Base-by-base conservation (phyloP, 2,329 filamentous ascomycete genomes). In the Blumeria hordei region DNA sequence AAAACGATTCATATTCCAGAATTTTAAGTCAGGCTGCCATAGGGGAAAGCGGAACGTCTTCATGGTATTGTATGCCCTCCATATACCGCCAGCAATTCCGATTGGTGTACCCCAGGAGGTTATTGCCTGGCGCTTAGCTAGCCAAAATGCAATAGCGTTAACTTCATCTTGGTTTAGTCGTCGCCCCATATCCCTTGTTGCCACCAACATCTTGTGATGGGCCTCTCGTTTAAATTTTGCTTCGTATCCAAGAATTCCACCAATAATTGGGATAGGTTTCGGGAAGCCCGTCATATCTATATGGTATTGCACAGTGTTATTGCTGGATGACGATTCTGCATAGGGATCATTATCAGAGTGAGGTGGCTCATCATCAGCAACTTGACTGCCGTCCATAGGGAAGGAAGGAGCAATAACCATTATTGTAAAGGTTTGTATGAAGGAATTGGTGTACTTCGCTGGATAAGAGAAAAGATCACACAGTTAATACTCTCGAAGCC, bases 31-130 rank as follows among this genome's bases (percentile, higher is more conserved):
- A n/a, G 62, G 63, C 47, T 62, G 58, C 34, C 54, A 62, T 45
- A 66, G 64, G 6, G 64, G 64, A 55, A 64, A 64, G 47, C 59
- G 58, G 50, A 62, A 64, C 28, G 57, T 59, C 8, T 51, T 7
- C 5, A 34, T 43, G 7, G 64, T 61, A 11, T 35, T 54, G 14
- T 62, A 61, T 10, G 60, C 57, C 53, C 60, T 59, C 56, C 58
- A 64, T 5, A 58, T 28, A 9, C 62, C 64, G n/a, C 45, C 61
- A 11, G 58, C 55, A 18, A 63, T 47, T 0, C 63, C 64, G 2
- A 60, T 6, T 1, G 60, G 57, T 1, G 54, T 21, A 1, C 58
- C 60, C 50, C 63, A 66, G 18, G 64, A 66, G 28, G 55, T 45
- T 3, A 64, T 59, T 1, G 58, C 57, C 2, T 64, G 33, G 21